phyloP scores from a whole-genome alignment of 2,329 filamentous ascomycete genomes.

The Gnomoniopsis sp. region DNA sequence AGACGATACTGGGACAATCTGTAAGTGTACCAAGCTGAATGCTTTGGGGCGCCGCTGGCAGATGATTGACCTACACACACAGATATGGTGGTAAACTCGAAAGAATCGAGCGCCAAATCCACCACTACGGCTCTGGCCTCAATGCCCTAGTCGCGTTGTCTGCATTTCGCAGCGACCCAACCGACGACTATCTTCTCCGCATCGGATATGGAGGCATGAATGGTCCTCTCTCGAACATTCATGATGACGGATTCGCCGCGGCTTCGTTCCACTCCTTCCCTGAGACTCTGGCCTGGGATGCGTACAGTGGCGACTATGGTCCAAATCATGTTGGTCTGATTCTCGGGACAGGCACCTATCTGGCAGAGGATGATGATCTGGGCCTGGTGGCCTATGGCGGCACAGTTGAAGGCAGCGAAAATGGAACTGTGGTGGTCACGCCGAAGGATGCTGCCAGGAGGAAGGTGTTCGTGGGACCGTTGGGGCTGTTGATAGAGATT shows the following conservation, averaged over 20 bases:
- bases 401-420: conserved; percentile 24
- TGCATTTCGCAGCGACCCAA: conserved; percentile 43
- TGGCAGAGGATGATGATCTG: conserved; percentile 40
- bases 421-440: conserved; percentile 30
- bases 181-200: conserved; percentile 47
- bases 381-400: conserved; percentile 47
- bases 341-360: conserved; percentile 47
- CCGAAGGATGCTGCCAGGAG: conserved; percentile 44
- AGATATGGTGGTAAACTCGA: conserved; percentile 40
- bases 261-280: conserved; percentile 57
- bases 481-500: conserved; percentile 37
- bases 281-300: conserved; percentile 53
- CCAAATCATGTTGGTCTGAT: conserved; percentile 50
- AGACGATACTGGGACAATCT: conserved; percentile 58
- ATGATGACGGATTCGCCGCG: conserved; percentile 49
- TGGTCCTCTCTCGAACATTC: conserved; percentile 53
- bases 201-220: conserved; percentile 52
- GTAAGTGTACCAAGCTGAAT: background rate
- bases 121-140: conserved; percentile 59
- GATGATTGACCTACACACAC: conserved; percentile 1
- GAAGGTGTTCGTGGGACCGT: conserved; percentile 44
- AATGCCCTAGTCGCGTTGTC: conserved; percentile 54
- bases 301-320: conserved; percentile 56
- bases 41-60: background rate
- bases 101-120: conserved; percentile 48